phyloP scores from a whole-genome alignment of 225 moss, liverwort and hornwort genomes.

The Marchantia paleacea region DNA sequence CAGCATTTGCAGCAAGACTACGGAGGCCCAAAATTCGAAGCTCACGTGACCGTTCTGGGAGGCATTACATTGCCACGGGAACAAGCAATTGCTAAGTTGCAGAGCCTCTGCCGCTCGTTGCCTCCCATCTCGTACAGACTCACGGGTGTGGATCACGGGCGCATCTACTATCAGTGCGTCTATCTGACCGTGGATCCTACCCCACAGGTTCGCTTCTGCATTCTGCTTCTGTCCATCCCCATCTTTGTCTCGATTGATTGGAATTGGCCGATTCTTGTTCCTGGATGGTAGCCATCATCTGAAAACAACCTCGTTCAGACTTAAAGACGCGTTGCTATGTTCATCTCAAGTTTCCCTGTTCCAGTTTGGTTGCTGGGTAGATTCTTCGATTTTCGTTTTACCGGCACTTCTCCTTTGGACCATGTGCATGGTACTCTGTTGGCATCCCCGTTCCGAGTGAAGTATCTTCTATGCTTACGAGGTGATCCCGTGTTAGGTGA shows the following conservation, averaged over 20 bases:
- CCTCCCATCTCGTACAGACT: constrained; percentile 34
- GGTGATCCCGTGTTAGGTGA: not conserved
- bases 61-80: constrained; percentile 12
- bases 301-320: too few relatives aligned
- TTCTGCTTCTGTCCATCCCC: not conserved
- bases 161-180: constrained; percentile 32
- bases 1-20: constrained; percentile 22
- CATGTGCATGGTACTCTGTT: too few relatives aligned
- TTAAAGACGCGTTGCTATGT: too few relatives aligned
- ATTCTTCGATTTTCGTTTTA: too few relatives aligned
- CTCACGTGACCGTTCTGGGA: constrained; percentile 44
- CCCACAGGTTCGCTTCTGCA: constrained; percentile 23
- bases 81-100: constrained; percentile 27
- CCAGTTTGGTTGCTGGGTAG: too few relatives aligned
- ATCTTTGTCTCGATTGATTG: not conserved
- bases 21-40: constrained; percentile 39
- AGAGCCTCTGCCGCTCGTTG: constrained; percentile 18
- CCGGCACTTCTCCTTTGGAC: too few relatives aligned
- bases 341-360: too few relatives aligned
- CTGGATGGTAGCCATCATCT: too few relatives aligned
- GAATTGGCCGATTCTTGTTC: not conserved
- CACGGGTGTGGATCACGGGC: constrained; percentile 22
- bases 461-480: not conserved
- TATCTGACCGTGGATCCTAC: constrained; percentile 44
- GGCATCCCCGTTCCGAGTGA: too few relatives aligned